Evolutionary conservation across 2,329 filamentous ascomycete genomes (phyloP).

Genomic region (Colletotrichum paranaense): DNA sequence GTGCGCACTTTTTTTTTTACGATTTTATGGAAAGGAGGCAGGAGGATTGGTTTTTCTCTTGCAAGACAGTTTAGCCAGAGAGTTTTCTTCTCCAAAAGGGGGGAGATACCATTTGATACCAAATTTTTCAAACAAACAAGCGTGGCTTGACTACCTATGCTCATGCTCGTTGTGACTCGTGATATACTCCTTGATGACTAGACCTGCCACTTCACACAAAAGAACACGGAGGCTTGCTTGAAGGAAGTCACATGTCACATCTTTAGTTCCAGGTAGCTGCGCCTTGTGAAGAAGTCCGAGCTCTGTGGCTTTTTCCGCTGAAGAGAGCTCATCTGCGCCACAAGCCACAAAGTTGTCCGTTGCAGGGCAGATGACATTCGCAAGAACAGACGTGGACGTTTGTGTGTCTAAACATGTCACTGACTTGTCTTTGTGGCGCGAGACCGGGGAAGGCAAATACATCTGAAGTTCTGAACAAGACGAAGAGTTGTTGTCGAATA

Average conservation of each 20-base stretch:
- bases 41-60: neutral
- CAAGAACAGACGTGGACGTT: neutral
- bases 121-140: neutral
- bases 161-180: neutral
- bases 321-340: neutral
- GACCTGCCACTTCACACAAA: neutral
- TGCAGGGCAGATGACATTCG: neutral
- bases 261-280: neutral
- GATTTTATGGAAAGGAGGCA: neutral
- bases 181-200: neutral
- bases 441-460: neutral
- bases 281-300: neutral
- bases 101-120: conserved; percentile 4
- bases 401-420: neutral
- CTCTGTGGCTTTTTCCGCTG: neutral
- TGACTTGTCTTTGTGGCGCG: neutral
- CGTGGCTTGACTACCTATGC: neutral
- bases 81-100: neutral
- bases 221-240: neutral
- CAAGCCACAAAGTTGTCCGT: neutral
- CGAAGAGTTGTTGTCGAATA: neutral
- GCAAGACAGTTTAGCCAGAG: neutral
- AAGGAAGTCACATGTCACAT: neutral
- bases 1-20: conserved; percentile 13
- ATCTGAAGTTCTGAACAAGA: too few species aligned